phyloP scores from a whole-genome alignment of 2,329 filamentous ascomycete genomes.

The Tolypocladium nubicola region DNA sequence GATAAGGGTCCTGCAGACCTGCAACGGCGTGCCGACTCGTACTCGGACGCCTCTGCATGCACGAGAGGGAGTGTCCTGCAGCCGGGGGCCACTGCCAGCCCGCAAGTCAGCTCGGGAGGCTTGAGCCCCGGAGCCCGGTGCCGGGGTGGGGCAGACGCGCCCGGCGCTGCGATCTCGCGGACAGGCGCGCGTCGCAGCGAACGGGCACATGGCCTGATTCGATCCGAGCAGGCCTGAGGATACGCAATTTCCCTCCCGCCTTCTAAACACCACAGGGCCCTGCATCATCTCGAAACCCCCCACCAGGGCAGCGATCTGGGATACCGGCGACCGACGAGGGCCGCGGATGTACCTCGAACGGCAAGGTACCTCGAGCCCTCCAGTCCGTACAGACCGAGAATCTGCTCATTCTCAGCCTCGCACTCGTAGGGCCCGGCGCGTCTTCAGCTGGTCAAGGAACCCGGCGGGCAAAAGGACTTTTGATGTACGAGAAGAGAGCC shows the following conservation, averaged over 20 bases:
- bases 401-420: background rate
- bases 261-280: background rate
- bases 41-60: background rate
- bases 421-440: background rate
- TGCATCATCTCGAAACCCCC: background rate
- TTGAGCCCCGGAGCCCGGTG: background rate
- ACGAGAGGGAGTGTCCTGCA: background rate
- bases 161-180: background rate
- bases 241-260: background rate
- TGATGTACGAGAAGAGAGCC: background rate
- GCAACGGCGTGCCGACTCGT: background rate
- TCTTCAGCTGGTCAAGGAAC: background rate
- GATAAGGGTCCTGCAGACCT: background rate
- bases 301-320: background rate
- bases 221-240: background rate
- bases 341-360: background rate
- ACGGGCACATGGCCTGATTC: background rate
- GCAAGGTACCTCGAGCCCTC: background rate
- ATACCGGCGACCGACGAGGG: background rate
- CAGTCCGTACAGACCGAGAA: background rate
- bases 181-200: background rate
- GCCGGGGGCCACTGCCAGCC: background rate
- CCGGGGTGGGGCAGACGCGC: background rate
- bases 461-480: background rate
- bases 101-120: background rate